Base-by-base conservation (phyloP, 1,284 basidiomycete genomes). In the Ganoderma resinaceum region DNA sequence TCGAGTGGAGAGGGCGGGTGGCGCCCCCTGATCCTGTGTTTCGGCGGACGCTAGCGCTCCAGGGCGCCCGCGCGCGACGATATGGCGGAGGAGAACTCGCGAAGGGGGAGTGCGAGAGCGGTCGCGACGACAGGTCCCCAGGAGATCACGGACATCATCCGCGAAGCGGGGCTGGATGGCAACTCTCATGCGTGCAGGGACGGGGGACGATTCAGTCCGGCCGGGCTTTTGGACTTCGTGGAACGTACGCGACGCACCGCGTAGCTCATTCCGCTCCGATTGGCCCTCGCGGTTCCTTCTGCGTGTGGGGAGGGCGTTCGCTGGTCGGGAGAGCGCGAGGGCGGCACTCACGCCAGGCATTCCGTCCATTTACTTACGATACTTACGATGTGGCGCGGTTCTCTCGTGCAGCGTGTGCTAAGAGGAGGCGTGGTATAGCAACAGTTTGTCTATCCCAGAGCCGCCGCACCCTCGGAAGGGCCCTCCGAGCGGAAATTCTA, bases 71-170 rank as follows among this genome's bases (percentile, higher is more conserved):
- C 31, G 29, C 11, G 35, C 31, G 37, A 59, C 20, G 33, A 35
- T 65, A 49, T 53, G 31, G 38, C 55, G 63, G 57, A 43, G 35
- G 35, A 42, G 58, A 37, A 31, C 20, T 1, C 18, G 46, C 20
- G 20, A 46, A 23, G 43, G 43, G 20, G 8, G 64, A 59, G 60
- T 53, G 59, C 35, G 59, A 38, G 62, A 16, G 20, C 55, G 3
- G 31, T 35, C 31, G 31, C 33, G 55, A 49, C 18, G 43, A 38
- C 14, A 12, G 40, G 35, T 55, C 64, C 60, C 46, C 31, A 60
- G 61, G 59, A 33, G 40, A 61, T 72, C 70, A 72, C 68, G 61
- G 59, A 63, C 61, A 58, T 65, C 64, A 59, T 43, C 42, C 35
- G 68, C 70, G 63, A 67, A 55, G 62, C 33, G 60, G 1, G n/a